Percentiles rank a stretch among this genome's conserved stretches.
These are phyloP conservation scores for Pseudogymnoascus destructans DNA, from an alignment of 2,329 filamentous ascomycete species.

Conservation along the genomic window DNA sequence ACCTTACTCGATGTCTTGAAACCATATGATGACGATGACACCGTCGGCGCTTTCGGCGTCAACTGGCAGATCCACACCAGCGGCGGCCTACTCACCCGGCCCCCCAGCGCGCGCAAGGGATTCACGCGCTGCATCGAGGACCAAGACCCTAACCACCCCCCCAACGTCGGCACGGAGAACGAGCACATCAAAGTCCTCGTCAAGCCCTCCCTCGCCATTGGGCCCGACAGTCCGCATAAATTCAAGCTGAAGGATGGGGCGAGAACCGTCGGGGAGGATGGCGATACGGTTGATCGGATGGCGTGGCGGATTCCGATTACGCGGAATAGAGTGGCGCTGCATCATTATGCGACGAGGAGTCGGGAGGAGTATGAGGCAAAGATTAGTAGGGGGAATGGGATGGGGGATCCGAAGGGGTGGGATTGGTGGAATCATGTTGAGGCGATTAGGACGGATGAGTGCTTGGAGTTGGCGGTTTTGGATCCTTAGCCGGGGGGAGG, in stretches of 20 bases:
- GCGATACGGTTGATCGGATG: constrained; percentile 16
- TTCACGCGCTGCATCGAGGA: constrained; percentile 26
- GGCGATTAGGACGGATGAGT: constrained; percentile 17
- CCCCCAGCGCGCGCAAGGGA: constrained; percentile 13
- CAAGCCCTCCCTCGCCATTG: constrained; percentile 18
- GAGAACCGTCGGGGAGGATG: constrained; percentile 22
- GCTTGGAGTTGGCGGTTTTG: constrained; percentile 20
- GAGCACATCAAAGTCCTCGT: constrained; percentile 26
- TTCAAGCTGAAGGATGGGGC: constrained; percentile 16
- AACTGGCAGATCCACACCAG: constrained; percentile 26
- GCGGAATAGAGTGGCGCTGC: constrained; percentile 22
- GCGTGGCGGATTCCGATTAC: constrained; percentile 23
- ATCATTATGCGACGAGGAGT: constrained; percentile 27
- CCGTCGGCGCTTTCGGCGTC: constrained; percentile 24
- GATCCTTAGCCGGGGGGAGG: constrained; percentile 12
- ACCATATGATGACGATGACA: constrained; percentile 18
- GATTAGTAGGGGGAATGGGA: constrained; percentile 21
- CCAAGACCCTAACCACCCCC: constrained; percentile 9
- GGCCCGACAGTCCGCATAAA: constrained; percentile 18
- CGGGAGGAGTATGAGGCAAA: constrained; percentile 24
- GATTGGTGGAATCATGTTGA: constrained; percentile 21
- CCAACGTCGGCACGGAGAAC: constrained; percentile 20
- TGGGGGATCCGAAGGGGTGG: constrained; percentile 19
- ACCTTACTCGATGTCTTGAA: constrained; percentile 21
- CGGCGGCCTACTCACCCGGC: constrained; percentile 19